phyloP scores from a whole-genome alignment of 2,329 filamentous ascomycete species.

The Tolypocladium sp. region DNA sequence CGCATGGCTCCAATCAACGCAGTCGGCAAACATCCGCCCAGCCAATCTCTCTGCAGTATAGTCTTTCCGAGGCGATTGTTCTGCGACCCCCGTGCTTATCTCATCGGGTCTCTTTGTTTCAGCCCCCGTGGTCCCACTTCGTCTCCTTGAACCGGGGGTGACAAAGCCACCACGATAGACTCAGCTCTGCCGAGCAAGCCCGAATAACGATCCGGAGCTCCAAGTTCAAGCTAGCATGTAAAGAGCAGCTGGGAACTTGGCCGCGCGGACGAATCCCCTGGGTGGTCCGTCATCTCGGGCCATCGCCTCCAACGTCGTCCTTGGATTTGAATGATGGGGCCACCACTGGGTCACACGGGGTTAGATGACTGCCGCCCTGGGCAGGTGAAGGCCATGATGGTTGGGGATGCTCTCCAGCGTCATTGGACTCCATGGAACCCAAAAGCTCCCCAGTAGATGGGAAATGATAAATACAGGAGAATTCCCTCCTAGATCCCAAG shows the following conservation, averaged over 20 bases:
- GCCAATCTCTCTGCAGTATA: no score
- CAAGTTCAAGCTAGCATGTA: background rate
- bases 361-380: background rate
- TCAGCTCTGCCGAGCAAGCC: background rate
- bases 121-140: background rate
- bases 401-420: background rate
- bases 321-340: background rate
- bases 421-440: background rate
- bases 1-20: background rate
- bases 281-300: background rate
- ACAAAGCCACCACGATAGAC: background rate
- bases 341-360: background rate
- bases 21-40: background rate
- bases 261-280: background rate
- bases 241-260: background rate
- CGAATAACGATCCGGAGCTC: background rate
- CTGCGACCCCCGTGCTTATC: background rate
- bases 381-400: background rate
- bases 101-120: background rate
- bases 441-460: background rate
- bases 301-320: background rate
- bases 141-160: background rate
- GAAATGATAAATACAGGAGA: background rate
- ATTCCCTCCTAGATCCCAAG: background rate
- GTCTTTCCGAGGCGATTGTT: no score